Evolutionary conservation across 2,329 filamentous ascomycete species (phyloP).

Genomic region (Didymellaceae sp.): DNA sequence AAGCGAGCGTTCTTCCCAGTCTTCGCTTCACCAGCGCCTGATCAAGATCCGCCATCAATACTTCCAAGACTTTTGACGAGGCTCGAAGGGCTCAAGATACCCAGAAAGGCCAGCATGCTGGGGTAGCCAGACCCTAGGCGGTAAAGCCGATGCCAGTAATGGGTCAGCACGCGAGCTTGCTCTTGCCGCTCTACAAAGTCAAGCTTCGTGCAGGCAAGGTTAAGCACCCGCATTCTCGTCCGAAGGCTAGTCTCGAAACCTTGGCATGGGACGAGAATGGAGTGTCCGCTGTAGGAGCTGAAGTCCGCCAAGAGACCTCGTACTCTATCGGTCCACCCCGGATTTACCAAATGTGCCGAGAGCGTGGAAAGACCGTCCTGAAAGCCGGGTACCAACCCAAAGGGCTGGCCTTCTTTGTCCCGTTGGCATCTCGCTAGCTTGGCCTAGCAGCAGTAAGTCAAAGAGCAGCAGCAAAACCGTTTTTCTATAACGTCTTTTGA

Average conservation of each 20-base stretch:
- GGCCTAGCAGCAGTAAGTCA: too few species aligned
- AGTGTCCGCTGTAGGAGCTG: conserved; percentile 16
- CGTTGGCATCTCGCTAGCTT: too few species aligned
- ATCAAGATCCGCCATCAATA: conserved; percentile 30
- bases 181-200: background rate
- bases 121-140: background rate
- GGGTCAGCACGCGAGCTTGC: conserved; percentile 4
- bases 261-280: conserved; percentile 11
- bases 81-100: conserved; percentile 3
- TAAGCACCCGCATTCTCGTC: conserved; percentile 2
- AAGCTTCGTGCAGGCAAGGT: conserved; percentile 5
- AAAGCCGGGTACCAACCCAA: background rate
- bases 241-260: conserved; percentile 16
- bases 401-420: too few species aligned
- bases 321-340: conserved; percentile 3
- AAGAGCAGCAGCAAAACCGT: background rate
- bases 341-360: background rate
- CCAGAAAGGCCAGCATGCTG: conserved; percentile 5
- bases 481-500: background rate
- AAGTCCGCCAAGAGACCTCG: conserved; percentile 10
- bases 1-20: conserved; percentile 10
- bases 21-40: background rate
- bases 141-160: conserved; percentile 2
- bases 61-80: conserved; percentile 32
- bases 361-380: background rate